Percentiles rank a stretch among this genome's conserved stretches.
phyloP scores from a whole-genome alignment of 352 stramenopile genomes.

The Pythium brachiatum region DNA sequence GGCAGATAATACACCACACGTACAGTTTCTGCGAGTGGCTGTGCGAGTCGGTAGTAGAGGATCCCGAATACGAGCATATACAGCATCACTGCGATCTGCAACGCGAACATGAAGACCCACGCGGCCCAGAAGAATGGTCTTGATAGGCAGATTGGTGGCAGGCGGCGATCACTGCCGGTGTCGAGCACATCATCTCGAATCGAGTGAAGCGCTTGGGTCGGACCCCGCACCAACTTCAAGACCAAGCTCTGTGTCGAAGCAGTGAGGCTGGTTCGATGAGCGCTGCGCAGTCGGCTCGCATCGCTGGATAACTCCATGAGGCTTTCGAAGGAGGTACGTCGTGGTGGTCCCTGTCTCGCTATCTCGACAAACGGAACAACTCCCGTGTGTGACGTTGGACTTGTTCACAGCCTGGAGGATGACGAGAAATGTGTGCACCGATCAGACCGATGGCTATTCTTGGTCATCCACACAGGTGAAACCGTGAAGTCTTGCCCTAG shows the following conservation, averaged over 20 bases:
- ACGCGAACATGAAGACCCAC: background rate
- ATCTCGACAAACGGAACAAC: no score
- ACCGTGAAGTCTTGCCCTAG: no score
- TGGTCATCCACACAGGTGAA: no score
- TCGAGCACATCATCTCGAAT: slow-evolving; percentile 3
- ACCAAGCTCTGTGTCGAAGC: background rate
- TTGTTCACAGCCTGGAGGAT: no score
- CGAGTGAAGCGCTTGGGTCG: background rate
- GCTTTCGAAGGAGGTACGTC: no score
- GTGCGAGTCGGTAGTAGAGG: slow-evolving; percentile 3
- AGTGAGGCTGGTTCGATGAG: no score
- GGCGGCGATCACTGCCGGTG: background rate
- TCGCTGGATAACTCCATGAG: no score
- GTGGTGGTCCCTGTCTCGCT: no score
- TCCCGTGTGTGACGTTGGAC: no score
- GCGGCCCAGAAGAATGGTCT: background rate
- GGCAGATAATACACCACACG: slow-evolving; percentile 8
- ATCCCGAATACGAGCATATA: background rate
- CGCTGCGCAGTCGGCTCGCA: no score
- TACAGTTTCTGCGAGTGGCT: background rate
- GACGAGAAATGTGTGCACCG: no score
- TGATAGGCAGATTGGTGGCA: background rate
- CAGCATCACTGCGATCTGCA: slow-evolving; percentile 1
- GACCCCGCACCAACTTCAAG: background rate
- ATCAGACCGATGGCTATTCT: no score